Base-by-base conservation (phyloP, 177 flowering plant species). In the Vitis hybrid region DNA sequence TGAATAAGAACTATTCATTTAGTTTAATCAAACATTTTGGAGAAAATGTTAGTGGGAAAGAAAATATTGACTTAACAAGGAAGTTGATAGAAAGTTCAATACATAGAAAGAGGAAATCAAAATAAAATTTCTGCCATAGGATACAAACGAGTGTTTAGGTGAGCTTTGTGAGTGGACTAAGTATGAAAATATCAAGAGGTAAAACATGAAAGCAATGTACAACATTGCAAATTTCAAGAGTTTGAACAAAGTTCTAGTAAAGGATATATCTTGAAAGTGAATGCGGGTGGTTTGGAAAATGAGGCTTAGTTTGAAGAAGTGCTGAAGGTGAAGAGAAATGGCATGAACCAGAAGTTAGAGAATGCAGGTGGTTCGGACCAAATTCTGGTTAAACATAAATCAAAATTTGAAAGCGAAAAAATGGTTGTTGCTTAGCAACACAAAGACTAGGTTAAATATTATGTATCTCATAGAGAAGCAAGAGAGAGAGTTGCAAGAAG, bases 401-500 rank as follows among this genome's bases (percentile, higher is more conserved):
- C 90, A 5, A 84, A 80, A 66, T 84, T 90, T 1, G 97, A 94
- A 71, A 84, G 75, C 71, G 95, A 86, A 61, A 94, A 87, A 72
- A 64, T 74, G 64, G 77, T 72, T 48, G 79, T 81, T 18, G 78
- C 78, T 66, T 79, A 80, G 69, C 83, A 81, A 65, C 69, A 75
- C 61, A 79, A 61, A 24, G 81, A 76, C 1, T 62, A 24, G 49
- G 67, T 56, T 40, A 87, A 64, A 49, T 72, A 60, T 56, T 80
- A 78, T n/a, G 76, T 71, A 52, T 21, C 84, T 46, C 90, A 91
- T 18, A 73, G 82, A 59, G 75, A 86, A 76, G 93, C 90, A 24
- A 83, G 91, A 88, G 63, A 84, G 80, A 70, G 97, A 92, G 77
- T n/a, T 92, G 81, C 86, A 82, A 76, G 92, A 83, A 81, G 86